Evolutionary conservation across 2,329 filamentous ascomycete species (phyloP), one percentile per base, ranked within the genome.

Genomic region (Didymella pomorum): DNA sequence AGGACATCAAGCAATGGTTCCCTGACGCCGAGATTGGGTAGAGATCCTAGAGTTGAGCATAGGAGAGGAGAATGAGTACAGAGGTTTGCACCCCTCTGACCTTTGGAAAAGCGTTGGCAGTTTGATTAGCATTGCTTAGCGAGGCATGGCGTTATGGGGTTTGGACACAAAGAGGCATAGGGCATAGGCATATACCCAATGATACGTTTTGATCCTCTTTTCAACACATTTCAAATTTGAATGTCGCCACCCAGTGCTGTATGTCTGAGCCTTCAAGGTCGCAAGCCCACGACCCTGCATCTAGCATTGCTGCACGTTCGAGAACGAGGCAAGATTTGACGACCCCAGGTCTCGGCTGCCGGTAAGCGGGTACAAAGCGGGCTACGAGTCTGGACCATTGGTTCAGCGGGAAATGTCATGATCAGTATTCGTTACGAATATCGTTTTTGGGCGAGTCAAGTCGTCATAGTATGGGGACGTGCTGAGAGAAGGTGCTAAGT

Each of bases 1-100:
- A 57, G 2, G 58, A 58, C 41, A 49, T 71, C 1, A 65, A 62
- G 50, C 63, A 66, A 21, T 70, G 64, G 66, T 70, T 64, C 26
- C 62, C 64, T 8, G 39, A 62, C 29, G 58, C 60, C 11, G 54
- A 61, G 11, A 18, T 64, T 20, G 58, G 49, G 56, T 53, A 41
- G 37, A 42, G 21, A 44, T 12, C 16, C 20, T 21, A 9, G 29
- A 9, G 18, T 48, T 4, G 33, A 20, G 8, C 21, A 37, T 7
- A 33, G 18, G 42, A 9, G 29, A 11, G 37, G 8, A 31, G n/a
- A 35, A 35, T 16, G 16, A 16, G 12, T 16, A 31, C 29, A 6
- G 10, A 31, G 29, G 12, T 12, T 8, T 18, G 16, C 6, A 8
- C 7, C 18, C 31, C 9, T 8, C 16, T n/a, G 31, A 11, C 28